Evolutionary conservation across 495 filamentous ascomycete species (phyloP), one percentile per base, ranked within the genome.

Genomic region (Neurospora cerealis): DNA sequence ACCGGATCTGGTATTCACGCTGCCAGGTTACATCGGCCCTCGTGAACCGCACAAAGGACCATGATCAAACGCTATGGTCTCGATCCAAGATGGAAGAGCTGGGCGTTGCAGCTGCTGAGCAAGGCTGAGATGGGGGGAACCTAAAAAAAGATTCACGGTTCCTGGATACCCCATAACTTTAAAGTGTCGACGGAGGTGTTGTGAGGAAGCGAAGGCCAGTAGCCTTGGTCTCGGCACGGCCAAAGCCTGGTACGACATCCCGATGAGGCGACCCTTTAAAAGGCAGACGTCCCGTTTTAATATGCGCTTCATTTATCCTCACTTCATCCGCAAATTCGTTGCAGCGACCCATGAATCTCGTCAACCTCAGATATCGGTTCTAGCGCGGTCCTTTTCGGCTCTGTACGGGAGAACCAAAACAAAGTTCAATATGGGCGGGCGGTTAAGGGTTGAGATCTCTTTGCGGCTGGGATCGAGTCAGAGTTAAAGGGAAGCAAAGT

Each of bases 301-400:
- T 86, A 80, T 81, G 74, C 79, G 78, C 74, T 79, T 84, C 81
- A 85, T 86, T 84, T 86, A 86, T 84, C 80, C 79, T 79, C 78
- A 82, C 82, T 86, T 86, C 83, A 85, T 76, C 83, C 84, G 84
- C 77, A 85, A 83, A 84, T 85, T 85, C 77, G 72, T 73, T 46
- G 73, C 75, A 74, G 74, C 70, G 75, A 78, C 78, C 74, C 70
- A 69, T 70, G 69, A 41, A 73, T 62, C 42, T 72, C 74, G 72
- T 60, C 70, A 66, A 72, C 75, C 71, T 73, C 24, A 66, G 15
- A 66, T 19, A 66, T 66, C 28, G 54, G 54, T 34, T 66, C 28
- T 34, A 66, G 54, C 28, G 28, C 54, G 54, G 28, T 34, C 54
- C 54, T 66, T 62, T 66, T 66, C 28, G 54, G 28, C 28, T 66